These are phyloP conservation scores for Drechslerella dactyloides DNA, from an alignment of 2,329 filamentous ascomycete species.

Conservation along the genomic window DNA sequence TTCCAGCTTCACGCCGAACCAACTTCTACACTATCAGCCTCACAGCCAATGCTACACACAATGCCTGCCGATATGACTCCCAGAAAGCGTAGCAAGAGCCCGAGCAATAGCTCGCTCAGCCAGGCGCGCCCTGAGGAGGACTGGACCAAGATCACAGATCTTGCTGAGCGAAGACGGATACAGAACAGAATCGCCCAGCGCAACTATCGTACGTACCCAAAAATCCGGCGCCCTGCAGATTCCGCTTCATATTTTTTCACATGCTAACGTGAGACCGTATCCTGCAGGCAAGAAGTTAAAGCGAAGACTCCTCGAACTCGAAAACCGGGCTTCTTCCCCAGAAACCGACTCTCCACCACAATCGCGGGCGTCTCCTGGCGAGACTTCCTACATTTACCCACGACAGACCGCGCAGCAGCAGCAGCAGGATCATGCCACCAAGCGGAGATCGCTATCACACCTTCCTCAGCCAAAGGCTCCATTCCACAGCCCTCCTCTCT, in stretches of 20 bases:
- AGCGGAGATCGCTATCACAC: slow-evolving; percentile 47
- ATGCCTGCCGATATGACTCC: slow-evolving; percentile 50
- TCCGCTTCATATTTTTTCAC: neutral
- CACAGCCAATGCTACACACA: slow-evolving; percentile 49
- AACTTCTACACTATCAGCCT: slow-evolving; percentile 18
- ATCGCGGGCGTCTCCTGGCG: slow-evolving; percentile 49
- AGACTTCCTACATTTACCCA: slow-evolving; percentile 44
- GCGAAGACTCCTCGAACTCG: slow-evolving; percentile 83
- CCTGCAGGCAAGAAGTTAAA: slow-evolving; percentile 86
- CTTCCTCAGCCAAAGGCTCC: slow-evolving; percentile 47
- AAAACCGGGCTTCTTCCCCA: slow-evolving; percentile 69
- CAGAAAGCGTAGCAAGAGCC: slow-evolving; percentile 51
- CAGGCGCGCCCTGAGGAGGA: slow-evolving; percentile 67
- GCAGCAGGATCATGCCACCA: slow-evolving; percentile 31
- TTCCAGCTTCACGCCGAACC: slow-evolving; percentile 49
- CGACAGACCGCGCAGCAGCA: slow-evolving; percentile 30
- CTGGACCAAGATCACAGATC: slow-evolving; percentile 76
- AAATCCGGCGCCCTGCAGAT: slow-evolving; percentile 3
- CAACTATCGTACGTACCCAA: slow-evolving; percentile 67
- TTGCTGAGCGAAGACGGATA: slow-evolving; percentile 71
- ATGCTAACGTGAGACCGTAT: slow-evolving; percentile 18
- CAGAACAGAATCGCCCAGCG: slow-evolving; percentile 75
- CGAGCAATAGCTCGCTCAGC: slow-evolving; percentile 49
- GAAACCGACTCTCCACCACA: slow-evolving; percentile 49
- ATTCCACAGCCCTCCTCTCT: slow-evolving; percentile 47